Percentiles rank a stretch among this genome's conserved stretches.
phyloP scores from a whole-genome alignment of 495 filamentous ascomycete genomes.

The Aspergillus saccharolyticus region DNA sequence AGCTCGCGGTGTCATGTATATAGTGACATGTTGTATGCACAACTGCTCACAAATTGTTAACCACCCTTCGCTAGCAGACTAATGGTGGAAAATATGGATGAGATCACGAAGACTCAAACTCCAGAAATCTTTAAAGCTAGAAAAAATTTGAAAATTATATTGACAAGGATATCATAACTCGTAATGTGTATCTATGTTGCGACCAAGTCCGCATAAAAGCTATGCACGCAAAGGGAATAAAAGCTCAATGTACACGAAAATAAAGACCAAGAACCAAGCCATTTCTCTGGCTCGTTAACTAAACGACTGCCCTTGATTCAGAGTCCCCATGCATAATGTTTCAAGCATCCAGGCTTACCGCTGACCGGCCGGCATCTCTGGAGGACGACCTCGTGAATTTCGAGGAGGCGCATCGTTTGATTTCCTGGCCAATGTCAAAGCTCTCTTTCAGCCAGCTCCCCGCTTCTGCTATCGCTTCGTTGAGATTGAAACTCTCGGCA shows the following conservation, averaged over 20 bases:
- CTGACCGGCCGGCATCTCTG: not conserved
- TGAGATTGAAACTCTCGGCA: conserved; percentile 35
- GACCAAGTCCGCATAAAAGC: not conserved
- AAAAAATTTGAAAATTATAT: conserved; percentile 1
- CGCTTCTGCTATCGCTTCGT: conserved; percentile 41
- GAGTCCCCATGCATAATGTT: not conserved
- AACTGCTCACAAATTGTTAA: too few relatives aligned
- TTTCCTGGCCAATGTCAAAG: conserved; percentile 35
- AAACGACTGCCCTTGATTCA: not conserved
- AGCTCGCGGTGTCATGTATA: too few relatives aligned
- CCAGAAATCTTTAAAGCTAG: too few relatives aligned
- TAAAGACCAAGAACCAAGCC: not conserved
- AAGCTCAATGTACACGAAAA: not conserved
- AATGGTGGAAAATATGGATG: too few relatives aligned
- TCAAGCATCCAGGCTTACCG: not conserved
- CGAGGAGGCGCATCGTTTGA: conserved; percentile 13
- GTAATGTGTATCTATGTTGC: not conserved
- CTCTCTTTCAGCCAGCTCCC: conserved; percentile 44
- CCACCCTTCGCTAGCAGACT: too few relatives aligned
- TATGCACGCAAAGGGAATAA: not conserved
- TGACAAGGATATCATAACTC: conserved; percentile 7
- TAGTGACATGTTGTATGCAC: too few relatives aligned
- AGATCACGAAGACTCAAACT: too few relatives aligned
- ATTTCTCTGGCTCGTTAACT: too few relatives aligned
- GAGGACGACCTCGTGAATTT: conserved; percentile 12